Base-by-base conservation (phyloP, 305 asterid species). In the Rubia peregrina region DNA sequence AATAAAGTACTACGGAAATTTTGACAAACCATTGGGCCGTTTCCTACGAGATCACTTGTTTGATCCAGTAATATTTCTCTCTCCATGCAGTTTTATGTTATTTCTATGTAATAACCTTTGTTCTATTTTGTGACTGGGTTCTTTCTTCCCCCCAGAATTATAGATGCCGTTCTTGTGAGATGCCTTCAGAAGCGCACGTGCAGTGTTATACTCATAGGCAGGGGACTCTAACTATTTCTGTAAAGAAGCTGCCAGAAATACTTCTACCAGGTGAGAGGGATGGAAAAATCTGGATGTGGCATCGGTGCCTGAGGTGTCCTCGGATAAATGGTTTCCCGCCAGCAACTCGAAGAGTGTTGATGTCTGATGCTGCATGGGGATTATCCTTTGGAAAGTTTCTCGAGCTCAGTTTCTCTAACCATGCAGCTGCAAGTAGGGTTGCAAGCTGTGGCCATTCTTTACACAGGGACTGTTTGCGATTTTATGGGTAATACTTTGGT, bases 341-440 rank as follows among this genome's bases (percentile, higher is more conserved):
- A 36, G 96, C 99, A 57, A 94, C 97, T 71, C 87, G 89, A 80
- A 85, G 99, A 78, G 80, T 94, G 71, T 86, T 89, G 71, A 94
- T 94, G 99, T 94, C 99, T 75, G 99, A 94, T 84, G 99, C 99
- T 78, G 98, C 98, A 40, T 89, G 98, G 99, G 98, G 98, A 24
- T 78, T 94, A 84, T 94, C 99, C 68, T 87, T 94, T 38, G 99
- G 99, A 74, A 94, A 94, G 87, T 94, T 94, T 82, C 84, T 94
- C 85, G 99, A 94, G 86, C 90, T 94, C 72, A 94, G 99, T 79
- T 94, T 94, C 81, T 94, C 98, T 53, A 94, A 91, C 81, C 96
- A 94, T 81, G 99, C 98, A 41, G 98, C 97, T 76, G 99, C 98
- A 26, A 94, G 97, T 75, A 93, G 97, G 86, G 98, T 94, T 73